Conservation (phyloP, 208 protist species). For the Trypanosoma grayi region DNA sequence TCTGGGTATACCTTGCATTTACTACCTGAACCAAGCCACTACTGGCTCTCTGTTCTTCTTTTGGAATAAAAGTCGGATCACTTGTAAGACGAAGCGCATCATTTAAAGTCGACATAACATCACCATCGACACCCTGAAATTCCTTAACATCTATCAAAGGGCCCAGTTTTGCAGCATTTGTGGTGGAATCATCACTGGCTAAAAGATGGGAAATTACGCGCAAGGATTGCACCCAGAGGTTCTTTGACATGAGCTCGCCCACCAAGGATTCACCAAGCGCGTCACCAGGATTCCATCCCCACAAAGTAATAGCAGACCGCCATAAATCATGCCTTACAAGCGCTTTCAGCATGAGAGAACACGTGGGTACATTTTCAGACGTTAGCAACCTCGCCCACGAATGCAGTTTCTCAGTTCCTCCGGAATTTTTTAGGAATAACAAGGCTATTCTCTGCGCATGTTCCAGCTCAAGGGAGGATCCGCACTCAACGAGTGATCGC, state of each 20-base stretch:
- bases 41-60: constrained; percentile 17
- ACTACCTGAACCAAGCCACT: constrained; percentile 27
- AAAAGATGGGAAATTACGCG: constrained; percentile 16
- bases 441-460: constrained; percentile 61
- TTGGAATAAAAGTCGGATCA: constrained; percentile 37
- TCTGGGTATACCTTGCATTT: constrained; percentile 21
- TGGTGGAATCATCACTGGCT: neutral
- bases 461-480: constrained; percentile 47
- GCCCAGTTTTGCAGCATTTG: neutral
- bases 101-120: constrained; percentile 13
- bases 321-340: constrained; percentile 60
- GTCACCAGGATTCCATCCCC: constrained; percentile 27
- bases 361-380: constrained; percentile 51
- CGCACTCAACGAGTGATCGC: constrained; percentile 59
- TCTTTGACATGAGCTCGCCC: constrained; percentile 21
- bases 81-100: constrained; percentile 28
- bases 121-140: neutral
- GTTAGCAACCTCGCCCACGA: constrained; percentile 57
- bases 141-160: neutral
- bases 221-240: constrained; percentile 19
- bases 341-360: constrained; percentile 57
- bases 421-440: constrained; percentile 45
- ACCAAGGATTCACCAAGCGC: constrained; percentile 38
- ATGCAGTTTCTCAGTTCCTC: constrained; percentile 33
- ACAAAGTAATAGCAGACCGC: constrained; percentile 45